phyloP scores from a whole-genome alignment of 208 protist genomes.

The Trypanosoma congolense region DNA sequence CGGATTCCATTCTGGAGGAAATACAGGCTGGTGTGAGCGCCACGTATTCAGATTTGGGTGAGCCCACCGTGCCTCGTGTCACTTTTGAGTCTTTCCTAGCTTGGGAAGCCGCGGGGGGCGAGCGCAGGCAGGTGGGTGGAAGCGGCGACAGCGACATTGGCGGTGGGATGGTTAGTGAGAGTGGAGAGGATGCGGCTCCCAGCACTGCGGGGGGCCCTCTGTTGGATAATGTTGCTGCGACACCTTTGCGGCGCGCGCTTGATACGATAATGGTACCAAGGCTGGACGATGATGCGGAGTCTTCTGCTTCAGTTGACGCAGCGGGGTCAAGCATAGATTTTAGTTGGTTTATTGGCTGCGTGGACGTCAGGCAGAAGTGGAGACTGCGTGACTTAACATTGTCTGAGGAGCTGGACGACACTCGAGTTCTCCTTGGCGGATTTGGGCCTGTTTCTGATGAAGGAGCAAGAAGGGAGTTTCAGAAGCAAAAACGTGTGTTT shows the following conservation, averaged over 20 bases:
- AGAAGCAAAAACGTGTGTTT: slow-evolving; percentile 15
- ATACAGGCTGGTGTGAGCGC: no score
- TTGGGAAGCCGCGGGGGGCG: no score
- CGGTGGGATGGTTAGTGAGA: background rate
- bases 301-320: slow-evolving; percentile 2
- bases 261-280: background rate
- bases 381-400: slow-evolving; percentile 54
- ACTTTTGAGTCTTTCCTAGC: no score
- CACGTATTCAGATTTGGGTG: no score
- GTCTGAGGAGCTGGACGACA: slow-evolving; percentile 52
- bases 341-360: slow-evolving; percentile 60
- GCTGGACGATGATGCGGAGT: slow-evolving; percentile 10
- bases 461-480: slow-evolving; percentile 16
- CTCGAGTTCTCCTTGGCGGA: slow-evolving; percentile 27
- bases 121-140: background rate
- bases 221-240: background rate
- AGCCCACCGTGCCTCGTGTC: no score
- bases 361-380: slow-evolving; percentile 65
- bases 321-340: slow-evolving; percentile 39
- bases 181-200: no score
- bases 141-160: background rate
- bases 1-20: background rate
- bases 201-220: no score
- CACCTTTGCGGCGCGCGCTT: background rate
- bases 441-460: slow-evolving; percentile 22